These are phyloP conservation scores for Physocladia obscura DNA, from an alignment of 192 early-diverging fungal genomes.

Conservation along the genomic window DNA sequence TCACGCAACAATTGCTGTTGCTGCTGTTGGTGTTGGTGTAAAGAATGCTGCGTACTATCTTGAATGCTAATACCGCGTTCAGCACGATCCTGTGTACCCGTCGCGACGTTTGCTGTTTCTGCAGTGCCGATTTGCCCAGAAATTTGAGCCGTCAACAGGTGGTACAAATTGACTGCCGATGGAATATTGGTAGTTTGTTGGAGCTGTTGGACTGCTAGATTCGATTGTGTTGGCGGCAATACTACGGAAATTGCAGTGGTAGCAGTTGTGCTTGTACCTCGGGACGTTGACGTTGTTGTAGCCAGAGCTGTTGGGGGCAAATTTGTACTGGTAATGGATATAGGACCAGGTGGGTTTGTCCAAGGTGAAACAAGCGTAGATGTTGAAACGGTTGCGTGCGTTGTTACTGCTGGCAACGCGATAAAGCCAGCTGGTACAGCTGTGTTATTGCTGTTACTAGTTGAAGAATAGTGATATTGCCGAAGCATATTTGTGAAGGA, in stretches of 20 bases:
- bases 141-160: conserved; percentile 21
- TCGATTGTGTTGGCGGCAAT: neutral
- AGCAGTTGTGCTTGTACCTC: neutral
- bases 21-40: neutral
- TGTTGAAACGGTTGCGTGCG: too few relatives aligned
- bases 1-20: neutral
- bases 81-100: neutral
- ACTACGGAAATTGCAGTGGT: neutral
- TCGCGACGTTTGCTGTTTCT: neutral
- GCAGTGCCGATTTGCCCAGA: neutral
- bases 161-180: conserved; percentile 20
- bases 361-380: too few relatives aligned
- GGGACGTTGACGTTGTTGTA: neutral
- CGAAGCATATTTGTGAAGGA: too few relatives aligned
- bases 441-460: too few relatives aligned
- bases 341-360: too few relatives aligned
- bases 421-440: too few relatives aligned
- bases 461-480: too few relatives aligned
- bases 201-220: neutral
- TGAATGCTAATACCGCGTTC: conserved; percentile 3
- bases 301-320: neutral
- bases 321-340: too few relatives aligned
- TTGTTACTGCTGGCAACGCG: too few relatives aligned
- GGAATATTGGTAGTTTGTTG: conserved; percentile 1
- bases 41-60: neutral